Evolutionary conservation across 306 rosid genomes (phyloP).

Genomic region (Castanea crenata): DNA sequence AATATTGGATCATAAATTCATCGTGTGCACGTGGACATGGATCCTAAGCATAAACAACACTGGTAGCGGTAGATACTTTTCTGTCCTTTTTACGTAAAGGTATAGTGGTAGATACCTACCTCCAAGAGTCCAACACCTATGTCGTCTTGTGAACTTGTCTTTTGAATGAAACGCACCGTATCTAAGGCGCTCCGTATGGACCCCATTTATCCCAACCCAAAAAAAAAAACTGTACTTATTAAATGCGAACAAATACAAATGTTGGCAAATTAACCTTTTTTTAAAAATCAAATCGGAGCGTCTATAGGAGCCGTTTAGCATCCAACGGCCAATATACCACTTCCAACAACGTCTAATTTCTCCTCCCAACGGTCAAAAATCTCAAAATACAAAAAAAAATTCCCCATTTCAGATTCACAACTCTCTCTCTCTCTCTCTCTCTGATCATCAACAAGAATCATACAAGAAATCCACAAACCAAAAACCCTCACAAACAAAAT

Average conservation of each 20-base stretch:
- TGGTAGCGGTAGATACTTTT: too few relatives aligned
- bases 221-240: background rate
- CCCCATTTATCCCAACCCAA: background rate
- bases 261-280: slow-evolving; percentile 5
- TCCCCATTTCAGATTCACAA: background rate
- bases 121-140: too few relatives aligned
- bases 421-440: background rate
- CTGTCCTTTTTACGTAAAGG: too few relatives aligned
- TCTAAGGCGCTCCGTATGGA: background rate
- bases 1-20: too few relatives aligned
- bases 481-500: background rate
- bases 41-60: too few relatives aligned
- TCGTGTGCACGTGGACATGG: too few relatives aligned
- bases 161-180: too few relatives aligned
- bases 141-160: too few relatives aligned
- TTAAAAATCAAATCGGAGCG: slow-evolving; percentile 50
- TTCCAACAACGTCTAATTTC: slow-evolving; percentile 33
- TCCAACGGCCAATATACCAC: slow-evolving; percentile 39
- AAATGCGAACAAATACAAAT: background rate
- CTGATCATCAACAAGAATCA: background rate
- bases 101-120: too few relatives aligned
- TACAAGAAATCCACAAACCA: slow-evolving; percentile 8
- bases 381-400: slow-evolving; percentile 35
- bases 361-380: slow-evolving; percentile 60
- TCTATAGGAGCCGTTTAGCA: slow-evolving; percentile 46